phyloP scores from a whole-genome alignment of 2,329 filamentous ascomycete species.

The Penicillium sp. region DNA sequence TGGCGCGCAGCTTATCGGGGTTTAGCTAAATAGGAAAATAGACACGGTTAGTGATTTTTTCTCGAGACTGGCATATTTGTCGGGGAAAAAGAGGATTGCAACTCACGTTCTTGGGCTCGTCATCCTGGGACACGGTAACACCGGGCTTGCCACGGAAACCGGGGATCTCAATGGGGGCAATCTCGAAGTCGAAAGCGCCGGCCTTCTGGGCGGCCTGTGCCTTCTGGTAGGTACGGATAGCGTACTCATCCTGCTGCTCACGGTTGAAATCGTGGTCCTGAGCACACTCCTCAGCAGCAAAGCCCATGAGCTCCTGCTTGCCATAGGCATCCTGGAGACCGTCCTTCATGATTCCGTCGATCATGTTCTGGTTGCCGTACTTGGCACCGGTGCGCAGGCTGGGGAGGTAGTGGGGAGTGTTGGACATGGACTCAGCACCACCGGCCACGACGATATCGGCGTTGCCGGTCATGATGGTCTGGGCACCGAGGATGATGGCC shows the following conservation, averaged over 20 bases:
- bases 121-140: constrained; percentile 80
- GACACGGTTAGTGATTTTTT: constrained; percentile 2
- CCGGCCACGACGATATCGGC: constrained; percentile 92
- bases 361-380: constrained; percentile 86
- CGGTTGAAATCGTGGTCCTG: constrained; percentile 79
- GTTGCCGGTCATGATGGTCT: constrained; percentile 97
- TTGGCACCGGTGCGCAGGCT: constrained; percentile 86
- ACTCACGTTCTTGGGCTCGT: constrained; percentile 88
- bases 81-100: neutral
- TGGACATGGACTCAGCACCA: constrained; percentile 98
- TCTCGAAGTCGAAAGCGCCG: constrained; percentile 83
- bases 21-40: constrained; percentile 62
- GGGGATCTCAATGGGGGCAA: constrained; percentile 84
- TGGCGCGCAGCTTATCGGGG: constrained; percentile 78
- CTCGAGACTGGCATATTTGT: neutral
- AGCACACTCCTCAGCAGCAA: constrained; percentile 90
- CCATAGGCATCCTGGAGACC: constrained; percentile 90
- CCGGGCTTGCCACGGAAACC: constrained; percentile 89
- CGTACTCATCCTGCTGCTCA: constrained; percentile 92
- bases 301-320: constrained; percentile 95
- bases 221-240: constrained; percentile 92
- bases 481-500: constrained; percentile 89
- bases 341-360: constrained; percentile 93
- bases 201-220: constrained; percentile 83
- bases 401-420: constrained; percentile 93